Base-by-base conservation (phyloP, 148 eudicot genomes). In the Beta vulgaris region DNA sequence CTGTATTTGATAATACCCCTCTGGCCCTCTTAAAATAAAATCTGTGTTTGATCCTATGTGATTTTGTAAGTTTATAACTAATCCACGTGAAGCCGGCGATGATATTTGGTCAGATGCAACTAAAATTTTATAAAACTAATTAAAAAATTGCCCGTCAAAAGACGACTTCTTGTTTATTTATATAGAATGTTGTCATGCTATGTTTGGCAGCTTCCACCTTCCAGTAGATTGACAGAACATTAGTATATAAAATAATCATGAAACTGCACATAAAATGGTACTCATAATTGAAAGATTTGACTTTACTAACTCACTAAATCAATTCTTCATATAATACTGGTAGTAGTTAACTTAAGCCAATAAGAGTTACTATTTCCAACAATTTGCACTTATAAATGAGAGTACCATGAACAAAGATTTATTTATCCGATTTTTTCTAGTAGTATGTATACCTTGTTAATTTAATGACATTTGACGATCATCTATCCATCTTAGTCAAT, bases 41-140 rank as follows among this genome's bases (percentile, higher is more conserved):
- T 54, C 59, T 64, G 4, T 5, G 43, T 11, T 36, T 36, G 68
- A 35, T 36, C 31, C 68, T 19, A 31, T 73, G 11, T n/a, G 36
- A 61, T 48, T 53, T 31, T 58, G 49, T 35, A 59, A 59, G 36
- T 25, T 40, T 46, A 64, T 66, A 58, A 58, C 77, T 44, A 78
- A 78, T 78, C 49, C 81, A 73, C 77, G 73, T 78, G 77, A 76
- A 65, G 70, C 60, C 23, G 26, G 58, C 43, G 42, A 64, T 32
- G 55, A 37, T 39, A 73, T 66, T 61, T 78, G 39, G 68, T 4
- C 73, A 42, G 44, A 28, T 40, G 44, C 68, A 72, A 63, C 61
- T 51, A 2, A 0, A 37, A 46, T 13, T 6, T 64, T 2, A 21
- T 15, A 63, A 35, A 18, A 21, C 2, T 34, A 62, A 62, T 16